These are phyloP conservation scores for Hemisphaericaspora xylanilytica DNA, from an alignment of 1,139 yeast genomes.

Conservation along the genomic window DNA sequence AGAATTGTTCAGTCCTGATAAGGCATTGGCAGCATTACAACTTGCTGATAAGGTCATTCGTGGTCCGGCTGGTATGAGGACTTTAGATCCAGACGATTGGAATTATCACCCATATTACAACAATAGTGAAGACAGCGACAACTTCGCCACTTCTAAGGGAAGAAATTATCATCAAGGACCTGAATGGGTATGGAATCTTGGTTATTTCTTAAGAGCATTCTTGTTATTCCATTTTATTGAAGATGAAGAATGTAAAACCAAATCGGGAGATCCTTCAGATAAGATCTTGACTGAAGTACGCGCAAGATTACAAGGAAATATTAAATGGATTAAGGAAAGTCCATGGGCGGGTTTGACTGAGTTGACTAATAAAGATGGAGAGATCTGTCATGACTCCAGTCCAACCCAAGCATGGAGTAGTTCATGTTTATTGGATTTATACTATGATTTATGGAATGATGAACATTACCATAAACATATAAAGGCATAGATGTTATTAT, in stretches of 20 bases:
- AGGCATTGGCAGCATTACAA: conserved; percentile 62
- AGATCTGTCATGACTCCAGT: conserved; percentile 76
- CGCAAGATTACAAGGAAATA: conserved; percentile 60
- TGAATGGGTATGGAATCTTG: conserved; percentile 95
- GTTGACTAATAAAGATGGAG: conserved; percentile 86
- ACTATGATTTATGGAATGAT: conserved; percentile 54
- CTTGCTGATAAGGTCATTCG: conserved; percentile 71
- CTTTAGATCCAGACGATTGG: conserved; percentile 88
- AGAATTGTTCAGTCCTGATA: conserved; percentile 66
- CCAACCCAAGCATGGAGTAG: conserved; percentile 98
- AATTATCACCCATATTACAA: conserved; percentile 87
- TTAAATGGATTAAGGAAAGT: conserved; percentile 65
- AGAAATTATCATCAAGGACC: conserved; percentile 98
- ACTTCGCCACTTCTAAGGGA: conserved; percentile 92
- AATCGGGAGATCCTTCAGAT: conserved; percentile 34
- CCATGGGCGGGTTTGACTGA: conserved; percentile 96
- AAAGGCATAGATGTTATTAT: not conserved
- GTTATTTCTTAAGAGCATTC: conserved; percentile 82
- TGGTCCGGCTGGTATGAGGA: conserved; percentile 90
- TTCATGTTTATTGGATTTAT: conserved; percentile 78
- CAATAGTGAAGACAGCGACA: conserved; percentile 76
- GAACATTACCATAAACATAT: conserved; percentile 7
- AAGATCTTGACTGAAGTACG: conserved; percentile 40
- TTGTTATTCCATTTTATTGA: conserved; percentile 49
- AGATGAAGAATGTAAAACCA: conserved; percentile 19